Evolutionary conservation across 129 eudicot genomes (phyloP), one percentile per base, ranked within the genome.

Genomic region (Tanacetum coccineum): DNA sequence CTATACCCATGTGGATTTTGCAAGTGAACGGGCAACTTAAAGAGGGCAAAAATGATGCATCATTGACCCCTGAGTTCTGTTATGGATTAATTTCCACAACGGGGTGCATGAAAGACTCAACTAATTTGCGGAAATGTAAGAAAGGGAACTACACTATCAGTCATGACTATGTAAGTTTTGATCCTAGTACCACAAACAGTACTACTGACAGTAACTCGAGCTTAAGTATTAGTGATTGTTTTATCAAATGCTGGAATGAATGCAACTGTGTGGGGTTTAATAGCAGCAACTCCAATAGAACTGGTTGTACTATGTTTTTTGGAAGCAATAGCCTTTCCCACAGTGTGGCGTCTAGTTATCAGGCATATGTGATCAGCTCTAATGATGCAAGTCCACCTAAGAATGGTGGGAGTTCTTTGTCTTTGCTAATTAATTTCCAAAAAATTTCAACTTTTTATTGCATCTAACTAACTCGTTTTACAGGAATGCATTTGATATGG

Each of bases 141-240:
- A 64, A 36, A 36, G 17, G 25, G 13, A 17, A 13, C 6, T 62
- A 53, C 15, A 39, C 42, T 57, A 62, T 73, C 32, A 69, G 36
- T 46, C 8, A 26, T 4, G 13, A 18, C 21, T 68, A 62, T 0
- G 79, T 56, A 7, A 67, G 18, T 20, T 74, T 74, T 65, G 17
- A 3, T 64, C 64, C 58, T 3, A 10, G 4, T 18, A 44, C 2
- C 50, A 50, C 55, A 32, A 6, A 22, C 13, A 78, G 13, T 30
- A 4, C 0, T 51, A 55, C 32, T 19, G 72, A 76, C 39, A 8
- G 9, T 1, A 78, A 40, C 56, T n/a, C 77, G 13, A 74, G 72
- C 69, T 39, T 73, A 44, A 70, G 80, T 65, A 15, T 69, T 51
- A 67, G 87, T 63, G 91, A 85, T 48, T 85, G 91, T 58, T 72